Percentiles rank a stretch among this genome's conserved stretches.
phyloP scores from a whole-genome alignment of 176 grass and related monocot genomes.

The Poa annua region DNA sequence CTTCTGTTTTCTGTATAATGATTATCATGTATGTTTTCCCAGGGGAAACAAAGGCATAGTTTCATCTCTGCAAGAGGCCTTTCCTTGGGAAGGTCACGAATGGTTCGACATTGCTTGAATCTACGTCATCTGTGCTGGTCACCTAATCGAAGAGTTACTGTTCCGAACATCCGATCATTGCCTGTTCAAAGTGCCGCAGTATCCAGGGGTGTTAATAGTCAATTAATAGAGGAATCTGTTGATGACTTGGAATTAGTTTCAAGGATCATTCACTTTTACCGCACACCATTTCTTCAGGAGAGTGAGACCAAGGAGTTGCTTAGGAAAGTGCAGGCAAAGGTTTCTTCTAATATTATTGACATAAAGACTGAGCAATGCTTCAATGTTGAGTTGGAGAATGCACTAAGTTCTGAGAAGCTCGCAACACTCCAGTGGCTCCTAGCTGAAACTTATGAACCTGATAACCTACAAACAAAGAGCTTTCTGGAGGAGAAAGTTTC shows the following conservation, averaged over 20 bases:
- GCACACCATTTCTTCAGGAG: slow-evolving; percentile 76
- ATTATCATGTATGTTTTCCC: slow-evolving; percentile 31
- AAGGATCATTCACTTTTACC: slow-evolving; percentile 74
- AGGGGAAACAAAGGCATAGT: slow-evolving; percentile 40
- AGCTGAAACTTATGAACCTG: slow-evolving; percentile 81
- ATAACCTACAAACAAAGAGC: slow-evolving; percentile 63
- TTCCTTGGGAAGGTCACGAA: slow-evolving; percentile 23
- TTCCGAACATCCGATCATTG: slow-evolving; percentile 20
- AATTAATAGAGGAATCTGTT: slow-evolving; percentile 44
- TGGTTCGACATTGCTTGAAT: slow-evolving; percentile 43
- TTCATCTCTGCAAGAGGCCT: slow-evolving; percentile 26
- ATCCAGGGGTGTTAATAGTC: slow-evolving; percentile 53
- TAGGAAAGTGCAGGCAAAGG: slow-evolving; percentile 68
- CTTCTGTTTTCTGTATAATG: not conserved
- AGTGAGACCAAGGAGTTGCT: slow-evolving; percentile 63
- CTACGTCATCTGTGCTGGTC: slow-evolving; percentile 38
- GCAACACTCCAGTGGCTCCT: slow-evolving; percentile 76
- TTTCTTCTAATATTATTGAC: slow-evolving; percentile 65
- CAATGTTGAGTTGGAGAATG: slow-evolving; percentile 64
- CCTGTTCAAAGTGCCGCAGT: slow-evolving; percentile 34
- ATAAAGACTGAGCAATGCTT: slow-evolving; percentile 86
- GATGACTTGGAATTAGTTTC: slow-evolving; percentile 15
- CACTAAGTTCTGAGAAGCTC: slow-evolving; percentile 59
- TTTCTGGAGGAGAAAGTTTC: slow-evolving; percentile 65
- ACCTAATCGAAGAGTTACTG: slow-evolving; percentile 43